Conservation (phyloP, 371 early-diverging fungal genomes). For the Actinomucor elegans region DNA sequence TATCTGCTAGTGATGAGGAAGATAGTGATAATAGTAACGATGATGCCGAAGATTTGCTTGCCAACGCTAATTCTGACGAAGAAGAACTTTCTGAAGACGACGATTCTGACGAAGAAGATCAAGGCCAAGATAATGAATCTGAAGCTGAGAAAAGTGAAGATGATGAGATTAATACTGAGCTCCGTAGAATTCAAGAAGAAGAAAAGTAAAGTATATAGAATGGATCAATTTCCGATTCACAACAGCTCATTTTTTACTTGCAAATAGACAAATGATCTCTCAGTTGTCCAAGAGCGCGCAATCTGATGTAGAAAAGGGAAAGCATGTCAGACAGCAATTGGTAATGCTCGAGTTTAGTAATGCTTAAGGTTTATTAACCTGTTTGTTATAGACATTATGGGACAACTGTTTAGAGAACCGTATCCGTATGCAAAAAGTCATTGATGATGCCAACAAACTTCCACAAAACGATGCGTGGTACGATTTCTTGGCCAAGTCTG, state of each 20-base stretch:
- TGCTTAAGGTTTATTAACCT: too few relatives aligned
- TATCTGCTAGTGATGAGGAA: conserved; percentile 28
- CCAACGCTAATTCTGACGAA: conserved; percentile 9
- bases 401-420: conserved; percentile 85
- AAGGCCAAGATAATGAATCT: conserved; percentile 22
- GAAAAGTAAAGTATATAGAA: conserved; percentile 59
- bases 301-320: conserved; percentile 86
- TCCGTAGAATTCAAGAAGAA: conserved; percentile 75
- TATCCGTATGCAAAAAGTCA: conserved; percentile 84
- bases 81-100: conserved; percentile 12
- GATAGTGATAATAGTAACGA: conserved; percentile 19
- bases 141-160: conserved; percentile 21
- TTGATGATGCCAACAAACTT: conserved; percentile 76
- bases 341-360: conserved; percentile 12
- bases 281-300: conserved; percentile 70
- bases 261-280: conserved; percentile 55
- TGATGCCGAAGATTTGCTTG: conserved; percentile 42
- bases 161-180: conserved; percentile 59
- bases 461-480: conserved; percentile 61
- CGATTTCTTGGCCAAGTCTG: conserved; percentile 34
- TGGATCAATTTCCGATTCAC: conserved; percentile 6
- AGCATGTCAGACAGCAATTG: conserved; percentile 79
- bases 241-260: not conserved
- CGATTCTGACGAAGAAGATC: conserved; percentile 17
- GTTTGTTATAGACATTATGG: conserved; percentile 75